These are phyloP conservation scores for Boletus tylopilopsis DNA, from an alignment of 768 basidiomycete species.

Conservation along the genomic window DNA sequence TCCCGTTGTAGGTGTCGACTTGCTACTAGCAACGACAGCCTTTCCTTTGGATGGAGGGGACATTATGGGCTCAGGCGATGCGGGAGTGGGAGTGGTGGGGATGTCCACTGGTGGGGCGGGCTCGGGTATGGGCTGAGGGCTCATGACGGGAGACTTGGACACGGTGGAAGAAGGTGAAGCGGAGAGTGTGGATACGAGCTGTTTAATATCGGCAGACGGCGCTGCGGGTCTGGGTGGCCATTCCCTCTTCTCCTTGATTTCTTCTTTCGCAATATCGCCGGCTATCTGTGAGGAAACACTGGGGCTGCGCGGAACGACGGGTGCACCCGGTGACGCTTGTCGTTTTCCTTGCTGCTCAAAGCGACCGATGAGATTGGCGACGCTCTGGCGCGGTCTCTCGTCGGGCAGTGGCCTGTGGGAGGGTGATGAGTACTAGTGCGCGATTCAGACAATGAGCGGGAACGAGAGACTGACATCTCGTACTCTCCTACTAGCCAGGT, in stretches of 20 bases:
- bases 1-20: conserved; percentile 23
- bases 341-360: conserved; percentile 82
- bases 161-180: conserved; percentile 25
- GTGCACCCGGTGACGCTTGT: conserved; percentile 38
- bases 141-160: conserved; percentile 18
- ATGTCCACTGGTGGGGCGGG: conserved; percentile 16
- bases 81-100: conserved; percentile 20
- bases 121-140: conserved; percentile 30
- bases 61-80: conserved; percentile 19
- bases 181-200: conserved; percentile 34
- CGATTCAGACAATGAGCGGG: conserved; percentile 3
- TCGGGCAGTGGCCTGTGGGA: conserved; percentile 74
- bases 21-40: conserved; percentile 9
- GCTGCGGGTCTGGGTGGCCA: conserved; percentile 60
- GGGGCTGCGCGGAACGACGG: conserved; percentile 52
- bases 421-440: conserved; percentile 11
- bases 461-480: conserved; percentile 26
- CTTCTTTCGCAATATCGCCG: conserved; percentile 63
- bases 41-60: conserved; percentile 23
- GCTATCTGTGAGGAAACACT: conserved; percentile 63
- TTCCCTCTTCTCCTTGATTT: conserved; percentile 68
- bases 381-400: conserved; percentile 81
- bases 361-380: conserved; percentile 86
- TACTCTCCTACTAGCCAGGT: conserved; percentile 19
- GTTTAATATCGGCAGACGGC: conserved; percentile 34